A percentile compares a stretch with the other conserved stretches of the same genome.
These are phyloP conservation scores for Lablab purpureus DNA, from an alignment of 306 rosid species.

Conservation along the genomic window DNA sequence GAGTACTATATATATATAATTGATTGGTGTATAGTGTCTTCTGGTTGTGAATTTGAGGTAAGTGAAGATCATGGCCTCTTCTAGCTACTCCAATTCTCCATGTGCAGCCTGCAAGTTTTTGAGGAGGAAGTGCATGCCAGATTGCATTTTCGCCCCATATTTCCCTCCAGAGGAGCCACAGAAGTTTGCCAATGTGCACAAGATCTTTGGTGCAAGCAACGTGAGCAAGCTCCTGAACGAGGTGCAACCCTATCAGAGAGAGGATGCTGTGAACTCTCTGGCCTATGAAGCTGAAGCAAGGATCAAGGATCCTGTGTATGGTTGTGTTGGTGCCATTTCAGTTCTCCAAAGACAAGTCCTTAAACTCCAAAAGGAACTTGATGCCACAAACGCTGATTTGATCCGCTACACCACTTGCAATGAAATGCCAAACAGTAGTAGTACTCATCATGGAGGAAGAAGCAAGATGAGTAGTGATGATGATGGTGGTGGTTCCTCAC, in stretches of 20 bases:
- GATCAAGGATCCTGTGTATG: constrained; percentile 90
- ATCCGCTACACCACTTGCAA: constrained; percentile 65
- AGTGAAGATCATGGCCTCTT: constrained; percentile 62
- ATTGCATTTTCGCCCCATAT: constrained; percentile 83
- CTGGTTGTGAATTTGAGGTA: constrained; percentile 1
- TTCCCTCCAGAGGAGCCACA: constrained; percentile 93
- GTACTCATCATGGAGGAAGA: constrained; percentile 36
- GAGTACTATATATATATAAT: background rate
- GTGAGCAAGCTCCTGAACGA: constrained; percentile 86
- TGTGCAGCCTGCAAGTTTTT: constrained; percentile 96
- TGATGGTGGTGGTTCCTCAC: constrained; percentile 41
- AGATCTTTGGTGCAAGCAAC: constrained; percentile 93
- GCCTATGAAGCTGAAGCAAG: constrained; percentile 97
- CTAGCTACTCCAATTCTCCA: constrained; percentile 77
- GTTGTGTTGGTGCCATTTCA: constrained; percentile 89
- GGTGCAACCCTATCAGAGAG: constrained; percentile 81
- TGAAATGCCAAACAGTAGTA: constrained; percentile 38
- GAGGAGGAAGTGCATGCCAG: constrained; percentile 82
- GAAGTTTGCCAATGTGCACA: constrained; percentile 88
- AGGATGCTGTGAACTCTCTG: constrained; percentile 85
- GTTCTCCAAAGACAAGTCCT: constrained; percentile 81
- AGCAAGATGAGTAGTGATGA: constrained; percentile 7
- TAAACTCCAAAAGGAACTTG: constrained; percentile 87
- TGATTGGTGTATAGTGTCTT: background rate
- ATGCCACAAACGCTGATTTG: constrained; percentile 78